phyloP scores from a whole-genome alignment of 768 basidiomycete genomes.

The Lactarius quietus region DNA sequence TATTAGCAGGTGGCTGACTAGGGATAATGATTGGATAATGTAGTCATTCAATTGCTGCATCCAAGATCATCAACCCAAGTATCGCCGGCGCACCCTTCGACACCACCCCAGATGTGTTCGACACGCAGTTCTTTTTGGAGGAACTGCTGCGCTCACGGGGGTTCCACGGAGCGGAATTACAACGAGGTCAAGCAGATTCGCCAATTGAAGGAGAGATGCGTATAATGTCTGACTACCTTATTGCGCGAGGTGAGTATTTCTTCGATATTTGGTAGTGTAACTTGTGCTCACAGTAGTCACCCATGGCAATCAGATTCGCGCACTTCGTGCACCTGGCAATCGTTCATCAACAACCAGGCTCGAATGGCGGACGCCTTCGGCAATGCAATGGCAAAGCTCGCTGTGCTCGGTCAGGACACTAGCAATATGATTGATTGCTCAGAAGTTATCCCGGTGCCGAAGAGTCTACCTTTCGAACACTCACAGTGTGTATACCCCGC shows the following conservation, averaged over 20 bases:
- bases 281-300: neutral
- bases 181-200: constrained; percentile 40
- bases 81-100: constrained; percentile 42
- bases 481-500: constrained; percentile 4
- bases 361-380: constrained; percentile 34
- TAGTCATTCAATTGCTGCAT: constrained; percentile 26
- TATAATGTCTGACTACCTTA: constrained; percentile 41
- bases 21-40: neutral
- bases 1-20: constrained; percentile 26
- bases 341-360: constrained; percentile 33
- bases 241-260: constrained; percentile 25
- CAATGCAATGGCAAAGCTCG: constrained; percentile 44
- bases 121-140: constrained; percentile 46
- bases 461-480: constrained; percentile 28
- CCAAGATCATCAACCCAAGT: constrained; percentile 29
- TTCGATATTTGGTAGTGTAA: neutral
- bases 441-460: constrained; percentile 41
- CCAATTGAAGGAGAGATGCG: constrained; percentile 43
- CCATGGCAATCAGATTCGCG: constrained; percentile 35
- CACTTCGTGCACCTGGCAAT: constrained; percentile 49
- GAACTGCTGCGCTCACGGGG: constrained; percentile 42
- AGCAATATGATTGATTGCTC: constrained; percentile 41
- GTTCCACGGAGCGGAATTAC: constrained; percentile 39
- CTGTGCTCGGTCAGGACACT: constrained; percentile 40
- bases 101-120: constrained; percentile 42